Evolutionary conservation across 768 basidiomycete genomes (phyloP), one percentile per base, ranked within the genome.

Genomic region (Mycena chlorophos): DNA sequence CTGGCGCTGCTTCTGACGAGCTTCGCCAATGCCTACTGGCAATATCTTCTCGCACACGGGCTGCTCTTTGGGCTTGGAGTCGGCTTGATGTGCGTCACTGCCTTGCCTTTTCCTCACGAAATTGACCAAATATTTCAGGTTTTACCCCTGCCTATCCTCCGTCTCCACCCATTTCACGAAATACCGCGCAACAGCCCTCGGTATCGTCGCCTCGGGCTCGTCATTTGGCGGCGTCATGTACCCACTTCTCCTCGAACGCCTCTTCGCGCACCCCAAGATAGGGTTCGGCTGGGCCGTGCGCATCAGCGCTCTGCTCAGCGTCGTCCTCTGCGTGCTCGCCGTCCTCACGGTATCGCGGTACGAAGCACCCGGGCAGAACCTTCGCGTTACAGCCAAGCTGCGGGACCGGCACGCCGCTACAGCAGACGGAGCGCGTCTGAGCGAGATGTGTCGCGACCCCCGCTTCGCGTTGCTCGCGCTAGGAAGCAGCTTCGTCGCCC

Each of bases 171-270:
- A 85, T 66, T 91, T 89, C 69, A 64, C 66, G 46, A 78, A 77
- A 57, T 83, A 85, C 58, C 80, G 88, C 14, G 87, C 86, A 3
- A 85, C 89, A 2, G 88, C 89, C 0, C 72, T 88, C 31, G 90
- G 90, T 2, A 71, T 92, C 52, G 85, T 83, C 17, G 76, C 81
- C 1, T 81, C 88, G 29, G 90, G 90, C n/a, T 85, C 85, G 23
- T 81, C 86, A 53, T 66, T 81, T 53, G 86, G 89, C 22, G 87
- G 87, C 10, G 84, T 88, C 3, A 69, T 86, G n/a, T 88, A 82
- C 60, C 85, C 87, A 0, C 79, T 89, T 47, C 71, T 86, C 71
- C 74, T 88, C 20, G 81, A 81, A 60, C 70, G 70, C 29, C 79
- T 88, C 25, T 86, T 88, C 63, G 61, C 69, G 40, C 56, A 60